Conservation (phyloP, 1,284 basidiomycete species). For the Tetrapyrgos nigripes region DNA sequence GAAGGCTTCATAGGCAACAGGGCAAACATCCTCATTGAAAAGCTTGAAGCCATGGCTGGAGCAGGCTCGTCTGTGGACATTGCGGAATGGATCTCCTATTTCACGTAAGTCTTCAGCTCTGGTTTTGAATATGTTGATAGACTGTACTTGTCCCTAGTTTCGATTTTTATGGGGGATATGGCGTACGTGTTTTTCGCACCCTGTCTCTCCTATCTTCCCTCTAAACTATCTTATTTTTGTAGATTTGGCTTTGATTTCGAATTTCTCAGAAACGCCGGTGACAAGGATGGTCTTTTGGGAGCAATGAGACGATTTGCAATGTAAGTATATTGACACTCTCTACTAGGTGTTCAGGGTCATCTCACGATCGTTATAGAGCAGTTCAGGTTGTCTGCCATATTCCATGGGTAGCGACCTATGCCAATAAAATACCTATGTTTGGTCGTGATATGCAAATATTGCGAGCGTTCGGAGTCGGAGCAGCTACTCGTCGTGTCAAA, state of each 20-base stretch:
- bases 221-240: constrained; percentile 10
- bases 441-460: constrained; percentile 26
- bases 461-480: constrained; percentile 37
- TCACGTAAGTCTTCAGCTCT: constrained; percentile 49
- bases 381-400: constrained; percentile 38
- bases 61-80: constrained; percentile 39
- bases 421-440: background rate
- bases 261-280: constrained; percentile 36
- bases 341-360: background rate
- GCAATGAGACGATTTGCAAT: constrained; percentile 40
- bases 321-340: constrained; percentile 26
- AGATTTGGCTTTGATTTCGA: constrained; percentile 25
- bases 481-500: constrained; percentile 30
- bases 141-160: constrained; percentile 43
- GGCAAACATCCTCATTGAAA: constrained; percentile 48
- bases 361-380: constrained; percentile 23
- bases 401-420: constrained; percentile 32
- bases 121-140: background rate
- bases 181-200: constrained; percentile 46
- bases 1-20: constrained; percentile 52
- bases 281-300: constrained; percentile 39
- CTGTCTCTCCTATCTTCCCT: too few species aligned
- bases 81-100: constrained; percentile 55
- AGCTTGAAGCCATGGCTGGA: constrained; percentile 35
- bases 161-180: constrained; percentile 70